Conservation (phyloP, 2,329 filamentous ascomycete genomes). For the Pestalotiopsis sp. region DNA sequence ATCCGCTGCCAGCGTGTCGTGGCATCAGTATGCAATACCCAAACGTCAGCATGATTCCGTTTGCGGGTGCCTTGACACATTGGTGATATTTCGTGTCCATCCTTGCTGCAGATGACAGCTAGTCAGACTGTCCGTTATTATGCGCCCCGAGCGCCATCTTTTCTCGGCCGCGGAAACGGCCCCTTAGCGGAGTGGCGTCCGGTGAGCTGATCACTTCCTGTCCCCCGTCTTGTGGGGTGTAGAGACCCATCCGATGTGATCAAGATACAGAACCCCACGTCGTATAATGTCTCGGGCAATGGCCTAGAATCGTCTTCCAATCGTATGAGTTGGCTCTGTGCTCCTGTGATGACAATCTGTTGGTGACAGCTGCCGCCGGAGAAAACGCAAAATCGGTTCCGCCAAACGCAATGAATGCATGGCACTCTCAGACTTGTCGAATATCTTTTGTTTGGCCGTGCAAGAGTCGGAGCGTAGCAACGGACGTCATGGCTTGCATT, state of each 20-base stretch:
- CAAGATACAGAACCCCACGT: background rate
- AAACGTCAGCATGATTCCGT: background rate
- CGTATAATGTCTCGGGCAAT: background rate
- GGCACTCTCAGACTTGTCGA: background rate
- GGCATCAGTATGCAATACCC: conserved; percentile 2
- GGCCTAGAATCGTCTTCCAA: background rate
- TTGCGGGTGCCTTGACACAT: background rate
- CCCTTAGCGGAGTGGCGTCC: conserved; percentile 1
- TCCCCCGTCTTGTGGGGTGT: background rate
- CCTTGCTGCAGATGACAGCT: conserved; percentile 6
- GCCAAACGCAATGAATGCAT: background rate
- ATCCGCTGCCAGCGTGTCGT: conserved; percentile 8
- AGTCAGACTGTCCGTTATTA: background rate
- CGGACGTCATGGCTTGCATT: conserved; percentile 2
- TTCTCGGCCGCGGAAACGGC: background rate
- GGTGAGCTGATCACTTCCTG: background rate
- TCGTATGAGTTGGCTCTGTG: background rate
- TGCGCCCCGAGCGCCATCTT: background rate
- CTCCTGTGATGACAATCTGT: background rate
- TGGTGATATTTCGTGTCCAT: background rate
- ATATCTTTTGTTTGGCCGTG: background rate
- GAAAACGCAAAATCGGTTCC: background rate
- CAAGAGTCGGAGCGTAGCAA: background rate
- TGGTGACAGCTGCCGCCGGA: background rate
- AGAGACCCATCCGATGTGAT: background rate